These are phyloP conservation scores for Heterobasidion occidentale DNA, from an alignment of 1,284 basidiomycete species.

Conservation along the genomic window DNA sequence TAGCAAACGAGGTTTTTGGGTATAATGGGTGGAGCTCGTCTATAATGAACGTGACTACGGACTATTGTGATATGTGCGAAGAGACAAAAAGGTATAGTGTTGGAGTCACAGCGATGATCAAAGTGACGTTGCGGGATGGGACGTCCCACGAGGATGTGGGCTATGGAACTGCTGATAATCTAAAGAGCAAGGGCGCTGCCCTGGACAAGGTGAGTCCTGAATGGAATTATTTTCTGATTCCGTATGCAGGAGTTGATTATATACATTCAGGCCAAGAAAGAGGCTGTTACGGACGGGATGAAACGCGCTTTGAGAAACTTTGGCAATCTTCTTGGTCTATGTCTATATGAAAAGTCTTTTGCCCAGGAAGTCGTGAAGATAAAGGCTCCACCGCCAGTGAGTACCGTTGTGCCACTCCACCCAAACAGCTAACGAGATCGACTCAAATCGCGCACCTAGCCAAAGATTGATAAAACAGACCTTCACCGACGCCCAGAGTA, in stretches of 20 bases:
- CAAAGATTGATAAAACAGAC: constrained; percentile 68
- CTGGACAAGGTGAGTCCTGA: constrained; percentile 76
- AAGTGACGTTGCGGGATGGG: constrained; percentile 86
- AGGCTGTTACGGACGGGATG: constrained; percentile 91
- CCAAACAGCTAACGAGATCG: background rate
- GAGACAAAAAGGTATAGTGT: constrained; percentile 64
- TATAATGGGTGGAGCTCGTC: constrained; percentile 97
- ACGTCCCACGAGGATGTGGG: constrained; percentile 91
- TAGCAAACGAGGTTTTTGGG: constrained; percentile 98
- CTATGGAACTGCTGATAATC: constrained; percentile 83
- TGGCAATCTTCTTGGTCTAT: constrained; percentile 92
- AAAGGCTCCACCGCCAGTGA: constrained; percentile 63
- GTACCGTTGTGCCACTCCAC: constrained; percentile 21
- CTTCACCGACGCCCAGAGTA: constrained; percentile 79
- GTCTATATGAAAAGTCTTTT: constrained; percentile 90
- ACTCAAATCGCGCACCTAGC: constrained; percentile 21
- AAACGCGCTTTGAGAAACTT: constrained; percentile 91
- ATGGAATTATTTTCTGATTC: background rate
- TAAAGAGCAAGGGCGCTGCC: constrained; percentile 77
- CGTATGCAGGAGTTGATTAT: background rate
- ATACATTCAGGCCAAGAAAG: constrained; percentile 81
- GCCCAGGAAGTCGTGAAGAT: constrained; percentile 82
- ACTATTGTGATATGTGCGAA: constrained; percentile 66
- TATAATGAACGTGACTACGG: constrained; percentile 71
- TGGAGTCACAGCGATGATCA: constrained; percentile 80